phyloP scores from a whole-genome alignment of 2,329 filamentous ascomycete genomes.

The Ceratocystis cacaofunesta region DNA sequence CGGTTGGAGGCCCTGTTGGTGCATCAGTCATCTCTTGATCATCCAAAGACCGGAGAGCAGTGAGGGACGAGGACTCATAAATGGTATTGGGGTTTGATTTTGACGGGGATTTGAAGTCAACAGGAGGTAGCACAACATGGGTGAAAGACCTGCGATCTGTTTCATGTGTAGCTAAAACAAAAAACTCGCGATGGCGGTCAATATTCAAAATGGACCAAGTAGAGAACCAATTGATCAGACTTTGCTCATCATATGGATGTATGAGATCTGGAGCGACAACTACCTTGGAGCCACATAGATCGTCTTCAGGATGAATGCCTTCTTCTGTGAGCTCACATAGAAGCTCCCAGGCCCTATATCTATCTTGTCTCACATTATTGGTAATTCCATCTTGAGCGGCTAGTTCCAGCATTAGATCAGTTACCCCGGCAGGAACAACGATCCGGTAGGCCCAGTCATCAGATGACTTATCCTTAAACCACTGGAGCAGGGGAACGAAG shows the following conservation, averaged over 20 bases:
- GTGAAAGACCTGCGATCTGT: conserved; percentile 16
- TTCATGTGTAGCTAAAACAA: conserved; percentile 36
- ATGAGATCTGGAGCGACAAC: conserved; percentile 31
- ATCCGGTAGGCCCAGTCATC: not conserved
- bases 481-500: conserved; percentile 26
- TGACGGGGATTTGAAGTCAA: conserved; percentile 25
- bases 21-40: not conserved
- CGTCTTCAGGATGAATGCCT: not conserved
- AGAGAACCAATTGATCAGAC: conserved; percentile 47
- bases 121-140: conserved; percentile 10
- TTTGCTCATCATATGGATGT: conserved; percentile 45
- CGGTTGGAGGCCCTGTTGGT: not conserved
- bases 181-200: conserved; percentile 39
- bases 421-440: not conserved
- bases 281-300: not conserved
- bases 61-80: not conserved
- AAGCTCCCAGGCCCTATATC: not conserved
- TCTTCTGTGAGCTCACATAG: conserved; percentile 1
- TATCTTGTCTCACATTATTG: not conserved
- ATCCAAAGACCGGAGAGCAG: not conserved
- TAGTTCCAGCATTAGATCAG: not conserved
- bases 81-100: conserved; percentile 27
- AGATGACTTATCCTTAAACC: conserved; percentile 21
- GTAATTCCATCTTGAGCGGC: not conserved
- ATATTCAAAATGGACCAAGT: conserved; percentile 39